A percentile compares a stretch with the other conserved stretches of the same genome.
Evolutionary conservation across 371 early-diverging fungal species (phyloP).

Genomic region (Mucor lusitanicus): DNA sequence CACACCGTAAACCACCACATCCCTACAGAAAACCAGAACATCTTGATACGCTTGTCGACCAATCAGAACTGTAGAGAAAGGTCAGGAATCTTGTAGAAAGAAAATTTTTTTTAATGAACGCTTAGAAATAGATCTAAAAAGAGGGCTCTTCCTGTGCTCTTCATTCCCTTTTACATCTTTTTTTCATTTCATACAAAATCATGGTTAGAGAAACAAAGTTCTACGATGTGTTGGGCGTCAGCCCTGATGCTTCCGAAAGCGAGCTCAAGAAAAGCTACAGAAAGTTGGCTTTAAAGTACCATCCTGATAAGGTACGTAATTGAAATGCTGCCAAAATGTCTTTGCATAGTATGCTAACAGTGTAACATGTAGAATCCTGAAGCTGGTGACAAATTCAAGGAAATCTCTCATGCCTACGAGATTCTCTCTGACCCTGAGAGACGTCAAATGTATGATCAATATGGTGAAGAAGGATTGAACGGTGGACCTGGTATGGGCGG

Average conservation of each 20-base stretch:
- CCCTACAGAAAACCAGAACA: not conserved
- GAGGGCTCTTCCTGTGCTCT: not conserved
- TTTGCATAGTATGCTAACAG: not conserved
- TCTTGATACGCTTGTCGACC: not conserved
- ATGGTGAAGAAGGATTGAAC: constrained; percentile 84
- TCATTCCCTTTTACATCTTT: not conserved
- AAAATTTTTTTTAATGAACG: constrained; percentile 1
- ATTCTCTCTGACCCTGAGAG: constrained; percentile 86
- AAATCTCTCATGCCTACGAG: constrained; percentile 93
- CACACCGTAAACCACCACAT: not conserved
- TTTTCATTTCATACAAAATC: constrained; percentile 7
- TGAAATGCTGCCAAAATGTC: not conserved
- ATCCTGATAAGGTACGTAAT: constrained; percentile 85
- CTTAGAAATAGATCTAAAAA: not conserved
- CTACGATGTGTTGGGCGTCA: constrained; percentile 92
- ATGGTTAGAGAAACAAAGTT: constrained; percentile 88
- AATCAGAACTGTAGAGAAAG: not conserved
- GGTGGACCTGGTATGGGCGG: constrained; percentile 65
- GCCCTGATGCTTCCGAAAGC: constrained; percentile 75
- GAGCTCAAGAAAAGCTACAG: constrained; percentile 93
- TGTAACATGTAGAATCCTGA: constrained; percentile 67
- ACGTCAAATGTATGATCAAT: constrained; percentile 78
- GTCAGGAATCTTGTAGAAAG: constrained; percentile 3
- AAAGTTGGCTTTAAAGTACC: constrained; percentile 91
- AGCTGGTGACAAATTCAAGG: constrained; percentile 91